phyloP scores from a whole-genome alignment of 108 stramenopile genomes.

The Skeletonema tropicum region DNA sequence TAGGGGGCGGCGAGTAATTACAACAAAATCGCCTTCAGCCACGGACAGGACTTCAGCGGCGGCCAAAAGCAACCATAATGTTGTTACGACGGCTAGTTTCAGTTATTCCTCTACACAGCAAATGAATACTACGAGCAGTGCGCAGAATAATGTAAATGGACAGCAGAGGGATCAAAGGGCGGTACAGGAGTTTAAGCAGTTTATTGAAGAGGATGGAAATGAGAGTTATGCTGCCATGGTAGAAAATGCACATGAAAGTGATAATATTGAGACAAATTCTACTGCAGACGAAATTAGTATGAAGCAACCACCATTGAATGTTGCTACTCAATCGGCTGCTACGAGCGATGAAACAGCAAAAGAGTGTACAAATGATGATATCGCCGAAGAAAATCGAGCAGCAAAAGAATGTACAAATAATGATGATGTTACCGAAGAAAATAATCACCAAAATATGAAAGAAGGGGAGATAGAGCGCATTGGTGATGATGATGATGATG shows the following conservation, averaged over 20 bases:
- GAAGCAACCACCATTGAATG: background rate
- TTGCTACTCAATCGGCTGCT: background rate
- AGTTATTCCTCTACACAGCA: background rate
- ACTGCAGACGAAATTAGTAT: background rate
- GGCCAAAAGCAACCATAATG: background rate
- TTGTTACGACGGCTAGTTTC: background rate
- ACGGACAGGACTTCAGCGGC: background rate
- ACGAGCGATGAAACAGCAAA: background rate
- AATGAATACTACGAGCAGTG: background rate
- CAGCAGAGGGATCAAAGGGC: background rate
- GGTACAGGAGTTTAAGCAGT: background rate
- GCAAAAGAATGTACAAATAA: background rate
- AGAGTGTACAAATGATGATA: background rate
- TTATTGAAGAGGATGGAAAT: background rate
- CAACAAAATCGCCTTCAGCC: background rate
- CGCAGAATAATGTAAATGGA: background rate
- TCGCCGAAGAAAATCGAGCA: background rate
- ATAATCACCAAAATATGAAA: background rate
- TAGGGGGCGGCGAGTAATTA: conserved; percentile 39
- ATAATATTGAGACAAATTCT: background rate
- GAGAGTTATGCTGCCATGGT: background rate
- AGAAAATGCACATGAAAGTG: background rate
- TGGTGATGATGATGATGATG: background rate
- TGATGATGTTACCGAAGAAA: background rate
- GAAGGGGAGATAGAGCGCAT: background rate